Conservation (phyloP, 176 grass and related monocot genomes). For the Zea luxurians region DNA sequence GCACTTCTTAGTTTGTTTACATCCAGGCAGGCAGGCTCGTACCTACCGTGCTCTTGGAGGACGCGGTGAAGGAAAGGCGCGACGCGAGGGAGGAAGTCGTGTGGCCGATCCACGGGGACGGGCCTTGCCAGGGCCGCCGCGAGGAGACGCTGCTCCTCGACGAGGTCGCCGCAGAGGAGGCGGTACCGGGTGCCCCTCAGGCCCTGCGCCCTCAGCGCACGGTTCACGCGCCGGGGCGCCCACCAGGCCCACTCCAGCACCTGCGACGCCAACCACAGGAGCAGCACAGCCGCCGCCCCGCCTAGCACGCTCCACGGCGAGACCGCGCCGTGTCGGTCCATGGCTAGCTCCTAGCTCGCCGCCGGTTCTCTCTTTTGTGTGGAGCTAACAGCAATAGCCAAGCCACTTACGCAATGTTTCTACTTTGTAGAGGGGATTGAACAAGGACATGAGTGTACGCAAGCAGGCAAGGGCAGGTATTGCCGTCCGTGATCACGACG, state of each 20-base stretch:
- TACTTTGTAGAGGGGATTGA: too few species aligned
- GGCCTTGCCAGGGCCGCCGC: constrained; percentile 40
- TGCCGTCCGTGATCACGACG: too few species aligned
- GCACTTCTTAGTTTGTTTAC: too few species aligned
- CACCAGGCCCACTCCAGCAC: constrained; percentile 41
- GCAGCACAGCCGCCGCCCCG: background rate
- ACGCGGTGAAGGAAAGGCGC: constrained; percentile 31
- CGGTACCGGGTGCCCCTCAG: constrained; percentile 54
- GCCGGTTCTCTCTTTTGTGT: background rate
- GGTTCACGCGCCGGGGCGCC: constrained; percentile 35
- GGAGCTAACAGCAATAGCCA: background rate
- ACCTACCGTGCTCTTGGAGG: constrained; percentile 58
- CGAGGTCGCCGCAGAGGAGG: constrained; percentile 48
- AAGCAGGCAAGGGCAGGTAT: background rate
- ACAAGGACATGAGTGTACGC: background rate
- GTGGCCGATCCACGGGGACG: constrained; percentile 43
- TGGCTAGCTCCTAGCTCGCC: background rate
- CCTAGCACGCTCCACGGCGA: constrained; percentile 44
- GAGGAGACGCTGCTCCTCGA: constrained; percentile 25
- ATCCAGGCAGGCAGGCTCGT: background rate
- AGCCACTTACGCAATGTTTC: too few species aligned
- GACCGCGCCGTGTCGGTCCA: constrained; percentile 22
- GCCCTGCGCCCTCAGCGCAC: constrained; percentile 55
- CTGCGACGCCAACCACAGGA: constrained; percentile 19
- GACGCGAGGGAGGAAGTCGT: constrained; percentile 49